Evolutionary conservation across 768 basidiomycete species (phyloP).

Genomic region (Hypsizygus marmoreus): DNA sequence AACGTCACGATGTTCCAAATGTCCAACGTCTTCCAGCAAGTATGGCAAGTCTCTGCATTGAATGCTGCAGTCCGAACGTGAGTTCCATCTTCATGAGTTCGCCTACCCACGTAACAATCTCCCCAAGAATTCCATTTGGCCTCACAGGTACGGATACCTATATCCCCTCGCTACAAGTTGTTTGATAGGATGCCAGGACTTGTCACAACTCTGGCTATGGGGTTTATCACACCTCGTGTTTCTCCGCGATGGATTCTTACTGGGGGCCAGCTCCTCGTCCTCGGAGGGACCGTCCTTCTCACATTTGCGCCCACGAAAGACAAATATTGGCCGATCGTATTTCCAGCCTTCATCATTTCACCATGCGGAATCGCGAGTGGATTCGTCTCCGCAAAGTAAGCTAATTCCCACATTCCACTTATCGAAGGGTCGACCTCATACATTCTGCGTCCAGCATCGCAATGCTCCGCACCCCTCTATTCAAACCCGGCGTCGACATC

Average conservation of each 20-base stretch:
- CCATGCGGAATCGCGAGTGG: conserved; percentile 41
- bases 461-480: conserved; percentile 46
- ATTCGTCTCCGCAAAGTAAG: conserved; percentile 49
- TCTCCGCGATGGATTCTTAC: conserved; percentile 45
- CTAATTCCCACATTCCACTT: not conserved
- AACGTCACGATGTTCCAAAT: conserved; percentile 40
- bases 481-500: conserved; percentile 42
- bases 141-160: conserved; percentile 22
- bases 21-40: conserved; percentile 34
- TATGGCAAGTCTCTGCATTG: conserved; percentile 39
- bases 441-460: conserved; percentile 36
- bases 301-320: conserved; percentile 36
- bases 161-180: no score
- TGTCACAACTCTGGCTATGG: conserved; percentile 37
- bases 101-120: not conserved
- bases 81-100: not conserved
- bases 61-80: conserved; percentile 38
- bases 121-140: conserved; percentile 40
- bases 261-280: conserved; percentile 35
- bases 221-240: conserved; percentile 33
- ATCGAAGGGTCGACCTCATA: not conserved
- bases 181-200: conserved; percentile 24
- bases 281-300: conserved; percentile 39
- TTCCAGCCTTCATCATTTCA: conserved; percentile 48
- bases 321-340: conserved; percentile 44